phyloP scores from a whole-genome alignment of 345 rosid species.

The Rhizophora mangle region DNA sequence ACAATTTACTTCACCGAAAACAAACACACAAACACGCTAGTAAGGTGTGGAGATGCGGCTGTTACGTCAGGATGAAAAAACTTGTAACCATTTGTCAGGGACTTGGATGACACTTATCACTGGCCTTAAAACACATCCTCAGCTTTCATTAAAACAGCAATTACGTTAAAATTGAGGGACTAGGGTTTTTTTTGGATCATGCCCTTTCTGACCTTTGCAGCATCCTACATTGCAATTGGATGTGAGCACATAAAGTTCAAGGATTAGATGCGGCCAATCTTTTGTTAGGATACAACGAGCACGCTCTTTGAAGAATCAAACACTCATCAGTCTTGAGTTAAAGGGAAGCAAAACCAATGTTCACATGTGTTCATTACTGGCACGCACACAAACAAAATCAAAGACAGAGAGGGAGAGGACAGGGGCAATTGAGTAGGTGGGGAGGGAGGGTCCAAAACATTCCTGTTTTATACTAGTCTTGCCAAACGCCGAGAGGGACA shows the following conservation, averaged over 20 bases:
- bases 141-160: constrained; percentile 44
- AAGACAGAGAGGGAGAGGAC: not conserved
- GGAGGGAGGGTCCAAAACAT: no score
- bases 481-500: not conserved
- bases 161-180: constrained; percentile 79
- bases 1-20: no score
- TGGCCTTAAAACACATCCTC: constrained; percentile 6
- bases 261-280: not conserved
- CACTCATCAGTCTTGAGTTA: not conserved
- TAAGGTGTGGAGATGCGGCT: no score
- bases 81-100: no score
- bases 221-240: constrained; percentile 51
- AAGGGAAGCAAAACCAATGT: not conserved
- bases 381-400: no score
- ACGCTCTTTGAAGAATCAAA: no score
- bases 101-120: not conserved
- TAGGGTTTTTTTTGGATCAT: constrained; percentile 76
- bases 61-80: no score
- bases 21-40: no score
- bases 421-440: no score
- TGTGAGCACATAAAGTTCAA: not conserved
- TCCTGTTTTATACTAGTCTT: not conserved
- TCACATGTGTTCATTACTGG: not conserved
- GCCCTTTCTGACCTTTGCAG: constrained; percentile 59
- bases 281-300: not conserved